Evolutionary conservation across 164 flowering plant species (phyloP).

Genomic region (Umbilicus rupestris): DNA sequence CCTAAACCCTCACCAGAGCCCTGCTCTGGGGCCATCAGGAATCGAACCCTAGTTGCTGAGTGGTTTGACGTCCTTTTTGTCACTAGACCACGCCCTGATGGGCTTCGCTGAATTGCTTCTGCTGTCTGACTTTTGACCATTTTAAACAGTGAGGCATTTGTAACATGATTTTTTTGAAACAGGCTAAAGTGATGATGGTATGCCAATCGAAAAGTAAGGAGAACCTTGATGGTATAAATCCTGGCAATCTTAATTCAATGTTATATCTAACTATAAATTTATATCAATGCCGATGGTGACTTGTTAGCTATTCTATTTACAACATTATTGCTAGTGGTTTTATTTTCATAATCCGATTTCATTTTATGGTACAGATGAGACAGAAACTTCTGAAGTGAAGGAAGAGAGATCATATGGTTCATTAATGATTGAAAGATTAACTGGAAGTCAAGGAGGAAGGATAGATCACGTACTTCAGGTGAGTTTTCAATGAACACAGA

Average conservation of each 20-base stretch:
- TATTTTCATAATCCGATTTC: background rate
- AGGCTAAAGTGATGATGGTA: conserved; percentile 66
- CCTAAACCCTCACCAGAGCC: too few relatives aligned
- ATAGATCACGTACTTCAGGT: conserved; percentile 89
- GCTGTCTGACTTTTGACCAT: background rate
- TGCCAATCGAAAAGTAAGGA: conserved; percentile 48
- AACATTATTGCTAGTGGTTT: conserved; percentile 1
- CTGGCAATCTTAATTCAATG: conserved; percentile 1
- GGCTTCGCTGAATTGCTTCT: background rate
- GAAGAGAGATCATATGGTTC: conserved; percentile 78
- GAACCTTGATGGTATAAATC: conserved; percentile 41
- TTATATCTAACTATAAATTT: background rate
- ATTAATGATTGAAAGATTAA: conserved; percentile 73
- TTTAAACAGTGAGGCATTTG: background rate
- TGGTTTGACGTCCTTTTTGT: too few relatives aligned
- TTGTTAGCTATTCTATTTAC: background rate
- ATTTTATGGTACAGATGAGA: conserved; percentile 27
- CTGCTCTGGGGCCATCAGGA: too few relatives aligned
- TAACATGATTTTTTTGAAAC: conserved; percentile 15
- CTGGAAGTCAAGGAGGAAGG: conserved; percentile 69
- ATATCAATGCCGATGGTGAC: background rate
- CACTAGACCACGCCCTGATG: too few relatives aligned
- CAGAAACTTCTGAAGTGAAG: conserved; percentile 26
- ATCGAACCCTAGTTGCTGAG: too few relatives aligned
- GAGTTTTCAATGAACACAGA: conserved; percentile 11